Evolutionary conservation across 768 basidiomycete genomes (phyloP), one percentile per base, ranked within the genome.

Genomic region (Baorangia bicolor): DNA sequence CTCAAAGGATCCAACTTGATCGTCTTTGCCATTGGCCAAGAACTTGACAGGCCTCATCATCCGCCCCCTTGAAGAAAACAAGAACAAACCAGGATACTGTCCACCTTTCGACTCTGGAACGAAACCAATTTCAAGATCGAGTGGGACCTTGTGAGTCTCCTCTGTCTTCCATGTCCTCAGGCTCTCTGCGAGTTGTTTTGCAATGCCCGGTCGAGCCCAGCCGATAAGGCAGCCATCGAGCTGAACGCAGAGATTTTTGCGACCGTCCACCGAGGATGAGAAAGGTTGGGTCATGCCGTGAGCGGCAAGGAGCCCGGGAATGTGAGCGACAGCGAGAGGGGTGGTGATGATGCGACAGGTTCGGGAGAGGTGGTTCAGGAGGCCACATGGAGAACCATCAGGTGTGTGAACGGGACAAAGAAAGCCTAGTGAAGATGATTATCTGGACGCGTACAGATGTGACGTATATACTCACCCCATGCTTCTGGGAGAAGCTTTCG

Each of bases 21-120:
- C 97, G 58, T 90, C 81, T 58, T 81, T 80, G 21, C 89, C 90
- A 69, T 98, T 98, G 53, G 79, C 77, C 39, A 98, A 76, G 72
- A 89, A 96, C 68, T 89, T 94, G 53, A 98, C 96, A 8, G 97
- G 95, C 44, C 97, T 81, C 97, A 99, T 99, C 94, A 99, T 97
- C 63, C 97, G 80, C 35, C 92, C 83, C 53, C 83, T 81, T 9
- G 86, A 83, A 23, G 92, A 83, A 74, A 99, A 99, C 47, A 99
- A 74, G 77, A 88, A 98, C 34, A 99, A 77, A 16, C 97, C 97
- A 33, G 97, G 95, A 71, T 98, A 98, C 68, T 98, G 97, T 5
- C 97, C 97, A 39, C 94, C 93, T 64, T 90, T 86, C 6, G 89
- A 91, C 51, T 84, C 81, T 1, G 92, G 92, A 2, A 99, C 94